Conservation (phyloP, 305 asterid genomes). For the Withania somnifera region DNA sequence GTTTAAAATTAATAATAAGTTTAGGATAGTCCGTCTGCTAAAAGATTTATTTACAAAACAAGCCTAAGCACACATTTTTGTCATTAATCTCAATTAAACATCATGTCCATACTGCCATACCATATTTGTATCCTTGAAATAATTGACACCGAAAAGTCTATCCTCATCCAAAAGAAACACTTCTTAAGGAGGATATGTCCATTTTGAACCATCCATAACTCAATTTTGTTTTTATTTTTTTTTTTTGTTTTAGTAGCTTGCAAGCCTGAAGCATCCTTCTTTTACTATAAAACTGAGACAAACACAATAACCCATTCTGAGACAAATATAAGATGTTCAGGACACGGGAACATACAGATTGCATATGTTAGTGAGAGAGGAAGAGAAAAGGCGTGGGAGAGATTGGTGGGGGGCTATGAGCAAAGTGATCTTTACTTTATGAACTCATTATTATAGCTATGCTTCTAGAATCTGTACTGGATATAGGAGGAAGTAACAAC, state of each 20-base stretch:
- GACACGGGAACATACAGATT: background rate
- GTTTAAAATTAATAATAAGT: background rate
- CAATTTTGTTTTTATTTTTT: constrained; percentile 88
- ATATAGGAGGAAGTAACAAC: background rate
- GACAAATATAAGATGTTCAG: background rate
- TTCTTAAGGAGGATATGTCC: constrained; percentile 74
- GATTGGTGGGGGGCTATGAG: background rate
- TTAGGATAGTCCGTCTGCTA: background rate
- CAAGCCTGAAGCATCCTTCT: constrained; percentile 81
- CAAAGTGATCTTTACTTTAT: background rate
- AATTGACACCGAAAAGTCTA: constrained; percentile 76
- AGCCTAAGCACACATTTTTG: background rate
- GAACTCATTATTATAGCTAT: constrained; percentile 56
- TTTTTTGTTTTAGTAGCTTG: constrained; percentile 87
- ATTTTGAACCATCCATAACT: constrained; percentile 85
- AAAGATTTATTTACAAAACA: background rate
- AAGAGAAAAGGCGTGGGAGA: no score
- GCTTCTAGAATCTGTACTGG: constrained; percentile 34
- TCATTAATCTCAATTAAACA: background rate
- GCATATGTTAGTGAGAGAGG: background rate
- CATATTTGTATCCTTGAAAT: constrained; percentile 89
- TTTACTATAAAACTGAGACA: constrained; percentile 58
- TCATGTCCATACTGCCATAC: constrained; percentile 19
- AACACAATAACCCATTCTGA: constrained; percentile 9
- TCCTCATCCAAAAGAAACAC: constrained; percentile 93